phyloP scores from a whole-genome alignment of 352 stramenopile species.

The Phytophthora podocarpi region DNA sequence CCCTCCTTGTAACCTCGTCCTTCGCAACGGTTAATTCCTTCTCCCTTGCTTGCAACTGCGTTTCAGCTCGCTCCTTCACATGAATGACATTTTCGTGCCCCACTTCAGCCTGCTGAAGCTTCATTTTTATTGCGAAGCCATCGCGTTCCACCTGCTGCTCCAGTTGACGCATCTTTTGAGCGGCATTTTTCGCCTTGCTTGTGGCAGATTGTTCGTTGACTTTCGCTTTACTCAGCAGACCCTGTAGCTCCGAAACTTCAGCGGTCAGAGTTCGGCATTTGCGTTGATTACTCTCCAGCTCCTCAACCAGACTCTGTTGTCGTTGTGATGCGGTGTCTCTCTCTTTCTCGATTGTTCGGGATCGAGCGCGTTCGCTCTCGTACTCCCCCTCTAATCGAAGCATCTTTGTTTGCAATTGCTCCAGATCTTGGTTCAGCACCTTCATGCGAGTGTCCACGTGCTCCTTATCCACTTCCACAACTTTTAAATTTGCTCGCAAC shows the following conservation, averaged over 20 bases:
- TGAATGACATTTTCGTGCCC: conserved; percentile 27
- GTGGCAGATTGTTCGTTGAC: conserved; percentile 44
- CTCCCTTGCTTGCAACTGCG: conserved; percentile 36
- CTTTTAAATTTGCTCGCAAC: conserved; percentile 40
- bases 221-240: conserved; percentile 42
- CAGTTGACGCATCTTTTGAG: conserved; percentile 34
- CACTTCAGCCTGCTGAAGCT: conserved; percentile 44
- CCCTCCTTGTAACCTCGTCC: conserved; percentile 26
- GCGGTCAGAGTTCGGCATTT: conserved; percentile 22
- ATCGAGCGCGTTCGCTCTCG: conserved; percentile 34
- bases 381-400: conserved; percentile 37
- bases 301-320: conserved; percentile 36
- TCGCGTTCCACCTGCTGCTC: conserved; percentile 46
- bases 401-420: conserved; percentile 27
- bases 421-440: conserved; percentile 40
- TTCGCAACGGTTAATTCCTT: conserved; percentile 35
- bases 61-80: conserved; percentile 34
- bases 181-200: conserved; percentile 37
- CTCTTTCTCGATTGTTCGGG: conserved; percentile 45
- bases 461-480: conserved; percentile 45
- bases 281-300: conserved; percentile 34
- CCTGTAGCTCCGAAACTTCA: conserved; percentile 41
- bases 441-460: conserved; percentile 35
- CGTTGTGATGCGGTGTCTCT: conserved; percentile 32
- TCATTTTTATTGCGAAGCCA: conserved; percentile 38